These are phyloP conservation scores for Cryphonectria radicalis DNA, from an alignment of 2,329 filamentous ascomycete species.

Conservation along the genomic window DNA sequence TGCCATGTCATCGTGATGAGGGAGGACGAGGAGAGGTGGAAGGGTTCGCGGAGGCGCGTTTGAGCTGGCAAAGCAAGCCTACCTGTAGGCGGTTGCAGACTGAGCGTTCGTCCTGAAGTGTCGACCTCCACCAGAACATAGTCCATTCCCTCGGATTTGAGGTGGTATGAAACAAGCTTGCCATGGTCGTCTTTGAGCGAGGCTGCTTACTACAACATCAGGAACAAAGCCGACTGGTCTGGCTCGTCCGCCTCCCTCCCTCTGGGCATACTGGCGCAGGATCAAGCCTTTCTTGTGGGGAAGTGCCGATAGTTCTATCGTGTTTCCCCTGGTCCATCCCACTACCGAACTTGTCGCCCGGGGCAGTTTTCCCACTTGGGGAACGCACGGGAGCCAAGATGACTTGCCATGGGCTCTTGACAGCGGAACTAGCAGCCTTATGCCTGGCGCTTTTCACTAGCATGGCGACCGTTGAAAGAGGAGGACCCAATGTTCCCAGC, in stretches of 20 bases:
- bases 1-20: slow-evolving; percentile 6
- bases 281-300: slow-evolving; percentile 8
- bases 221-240: slow-evolving; percentile 26
- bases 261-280: neutral
- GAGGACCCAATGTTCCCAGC: neutral
- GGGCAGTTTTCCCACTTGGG: neutral
- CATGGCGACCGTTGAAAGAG: slow-evolving; percentile 3
- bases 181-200: neutral
- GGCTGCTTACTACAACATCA: slow-evolving; percentile 12
- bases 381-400: neutral
- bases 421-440: slow-evolving; percentile 6
- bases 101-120: neutral
- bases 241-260: neutral
- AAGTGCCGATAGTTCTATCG: neutral
- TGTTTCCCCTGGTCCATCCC: neutral
- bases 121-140: neutral
- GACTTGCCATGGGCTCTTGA: neutral
- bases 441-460: slow-evolving; percentile 5
- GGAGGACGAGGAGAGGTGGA: neutral
- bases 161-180: neutral
- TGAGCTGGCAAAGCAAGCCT: neutral
- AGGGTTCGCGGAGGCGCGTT: neutral
- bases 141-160: neutral
- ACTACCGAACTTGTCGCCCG: neutral
- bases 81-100: neutral